Evolutionary conservation across 306 rosid species (phyloP).

Genomic region (Inga leiocalycina): DNA sequence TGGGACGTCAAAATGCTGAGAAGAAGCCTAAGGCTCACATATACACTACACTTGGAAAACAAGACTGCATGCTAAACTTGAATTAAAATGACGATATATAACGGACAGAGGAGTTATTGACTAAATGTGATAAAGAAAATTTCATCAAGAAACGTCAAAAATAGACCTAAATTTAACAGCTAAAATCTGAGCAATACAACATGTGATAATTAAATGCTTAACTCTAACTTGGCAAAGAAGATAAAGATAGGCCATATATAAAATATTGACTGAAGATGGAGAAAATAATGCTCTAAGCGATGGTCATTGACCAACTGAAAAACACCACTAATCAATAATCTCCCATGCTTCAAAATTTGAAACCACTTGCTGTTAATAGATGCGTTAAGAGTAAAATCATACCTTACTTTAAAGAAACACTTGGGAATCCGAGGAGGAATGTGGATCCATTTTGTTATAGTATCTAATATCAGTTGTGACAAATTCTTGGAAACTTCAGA

Average conservation of each 20-base stretch:
- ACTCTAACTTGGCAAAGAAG: background rate
- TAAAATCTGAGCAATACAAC: background rate
- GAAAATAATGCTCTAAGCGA: background rate
- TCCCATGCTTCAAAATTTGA: background rate
- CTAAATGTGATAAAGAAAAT: background rate
- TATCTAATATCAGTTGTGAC: slow-evolving; percentile 31
- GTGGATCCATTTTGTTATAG: slow-evolving; percentile 53
- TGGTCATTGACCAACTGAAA: background rate
- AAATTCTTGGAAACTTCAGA: slow-evolving; percentile 39
- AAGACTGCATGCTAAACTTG: background rate
- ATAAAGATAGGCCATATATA: background rate
- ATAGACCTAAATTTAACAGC: background rate
- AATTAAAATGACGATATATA: background rate
- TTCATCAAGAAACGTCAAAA: background rate
- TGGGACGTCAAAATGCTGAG: background rate
- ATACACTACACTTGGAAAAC: background rate
- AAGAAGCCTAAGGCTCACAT: background rate
- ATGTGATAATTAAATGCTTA: background rate
- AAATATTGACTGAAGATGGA: background rate
- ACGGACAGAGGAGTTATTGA: background rate
- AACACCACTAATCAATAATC: background rate
- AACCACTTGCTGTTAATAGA: background rate
- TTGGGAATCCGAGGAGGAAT: slow-evolving; percentile 55
- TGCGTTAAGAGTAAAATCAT: background rate
- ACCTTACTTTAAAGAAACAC: slow-evolving; percentile 66